Conservation (phyloP, 2,329 filamentous ascomycete genomes). For the Colletotrichum orbiculare region DNA sequence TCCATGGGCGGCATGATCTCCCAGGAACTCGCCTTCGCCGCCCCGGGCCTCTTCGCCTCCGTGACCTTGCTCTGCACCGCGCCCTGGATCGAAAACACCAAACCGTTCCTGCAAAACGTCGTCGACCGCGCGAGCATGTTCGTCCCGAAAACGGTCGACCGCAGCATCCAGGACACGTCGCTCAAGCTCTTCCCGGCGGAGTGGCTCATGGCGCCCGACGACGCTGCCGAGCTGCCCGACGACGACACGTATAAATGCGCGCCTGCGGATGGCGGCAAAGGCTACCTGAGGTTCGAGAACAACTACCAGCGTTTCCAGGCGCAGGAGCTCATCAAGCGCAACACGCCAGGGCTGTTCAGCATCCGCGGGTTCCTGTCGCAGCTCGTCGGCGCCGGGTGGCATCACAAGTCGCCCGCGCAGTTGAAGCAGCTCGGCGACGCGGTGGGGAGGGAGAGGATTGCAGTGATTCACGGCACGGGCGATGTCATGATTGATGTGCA, state of each 20-base stretch:
- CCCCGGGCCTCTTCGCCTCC: constrained; percentile 63
- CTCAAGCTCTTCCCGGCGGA: constrained; percentile 71
- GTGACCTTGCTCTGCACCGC: constrained; percentile 72
- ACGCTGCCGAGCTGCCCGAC: constrained; percentile 58
- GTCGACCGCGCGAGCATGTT: constrained; percentile 65
- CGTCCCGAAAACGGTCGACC: constrained; percentile 77
- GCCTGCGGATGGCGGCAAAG: constrained; percentile 41
- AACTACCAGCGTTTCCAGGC: constrained; percentile 88
- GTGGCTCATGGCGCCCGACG: constrained; percentile 74
- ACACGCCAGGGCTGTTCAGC: constrained; percentile 69
- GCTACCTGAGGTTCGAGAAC: constrained; percentile 70
- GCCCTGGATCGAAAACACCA: constrained; percentile 69
- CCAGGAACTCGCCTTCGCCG: constrained; percentile 76
- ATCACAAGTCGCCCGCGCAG: constrained; percentile 77
- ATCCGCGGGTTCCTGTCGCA: constrained; percentile 79
- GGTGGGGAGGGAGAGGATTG: constrained; percentile 78
- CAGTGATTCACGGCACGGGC: constrained; percentile 79
- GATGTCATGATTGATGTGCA: constrained; percentile 83
- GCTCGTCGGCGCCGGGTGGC: constrained; percentile 81
- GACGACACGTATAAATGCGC: constrained; percentile 53
- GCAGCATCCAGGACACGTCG: constrained; percentile 72
- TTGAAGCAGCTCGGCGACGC: constrained; percentile 72
- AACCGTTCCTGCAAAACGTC: constrained; percentile 73
- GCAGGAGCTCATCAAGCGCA: constrained; percentile 79
- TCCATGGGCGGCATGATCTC: constrained; percentile 94